Percentiles rank a stretch among this genome's conserved stretches.
phyloP scores from a whole-genome alignment of 192 early-diverging fungal species.

The Ambispora gerdemannii region DNA sequence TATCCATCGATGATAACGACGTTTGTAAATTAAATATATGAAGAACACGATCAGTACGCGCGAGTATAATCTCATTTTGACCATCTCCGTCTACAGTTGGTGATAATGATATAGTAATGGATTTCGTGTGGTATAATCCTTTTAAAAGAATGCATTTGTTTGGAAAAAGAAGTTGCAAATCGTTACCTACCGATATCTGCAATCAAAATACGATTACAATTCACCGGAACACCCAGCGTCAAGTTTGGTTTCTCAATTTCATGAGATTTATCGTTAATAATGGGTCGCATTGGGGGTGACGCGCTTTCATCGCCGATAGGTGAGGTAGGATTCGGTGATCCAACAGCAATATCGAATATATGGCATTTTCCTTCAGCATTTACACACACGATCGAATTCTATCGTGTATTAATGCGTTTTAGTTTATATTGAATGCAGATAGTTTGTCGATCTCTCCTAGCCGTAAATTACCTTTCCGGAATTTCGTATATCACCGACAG shows the following conservation, averaged over 20 bases:
- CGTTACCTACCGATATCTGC: constrained; percentile 53
- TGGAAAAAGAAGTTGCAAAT: background rate
- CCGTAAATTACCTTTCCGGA: constrained; percentile 43
- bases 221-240: constrained; percentile 54
- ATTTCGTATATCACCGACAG: constrained; percentile 56
- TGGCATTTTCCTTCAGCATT: constrained; percentile 56
- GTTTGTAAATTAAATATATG: constrained; percentile 46
- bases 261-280: constrained; percentile 23
- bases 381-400: constrained; percentile 55
- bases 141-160: too few species aligned
- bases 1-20: constrained; percentile 6
- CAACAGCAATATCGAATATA: constrained; percentile 55
- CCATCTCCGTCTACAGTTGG: constrained; percentile 55
- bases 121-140: too few species aligned
- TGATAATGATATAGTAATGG: too few species aligned
- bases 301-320: constrained; percentile 28
- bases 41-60: constrained; percentile 55
- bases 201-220: constrained; percentile 54
- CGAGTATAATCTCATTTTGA: constrained; percentile 52
- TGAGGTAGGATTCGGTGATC: background rate
- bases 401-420: too few species aligned
- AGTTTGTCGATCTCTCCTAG: too few species aligned
- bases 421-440: too few species aligned
- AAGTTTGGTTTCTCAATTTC: constrained; percentile 38
- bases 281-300: background rate